Evolutionary conservation across 345 rosid genomes (phyloP).

Genomic region (Trapa incisa): DNA sequence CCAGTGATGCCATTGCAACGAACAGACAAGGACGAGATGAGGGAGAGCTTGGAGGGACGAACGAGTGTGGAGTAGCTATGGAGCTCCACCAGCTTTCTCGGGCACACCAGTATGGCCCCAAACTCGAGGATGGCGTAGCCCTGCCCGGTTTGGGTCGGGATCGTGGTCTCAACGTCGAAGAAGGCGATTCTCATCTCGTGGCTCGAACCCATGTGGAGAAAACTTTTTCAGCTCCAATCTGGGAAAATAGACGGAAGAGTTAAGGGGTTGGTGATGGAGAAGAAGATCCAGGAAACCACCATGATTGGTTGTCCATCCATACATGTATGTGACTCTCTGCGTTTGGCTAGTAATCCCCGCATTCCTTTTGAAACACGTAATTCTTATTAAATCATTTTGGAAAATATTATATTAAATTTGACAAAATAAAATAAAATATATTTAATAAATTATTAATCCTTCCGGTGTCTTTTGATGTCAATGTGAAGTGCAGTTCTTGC

Average conservation of each 20-base stretch:
- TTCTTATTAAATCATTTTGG: too few species aligned
- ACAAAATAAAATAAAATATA: too few species aligned
- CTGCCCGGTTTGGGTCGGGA: conserved; percentile 53
- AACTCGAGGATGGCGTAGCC: conserved; percentile 58
- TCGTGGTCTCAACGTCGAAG: conserved; percentile 85
- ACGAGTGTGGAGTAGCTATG: conserved; percentile 63
- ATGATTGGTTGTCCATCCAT: too few species aligned
- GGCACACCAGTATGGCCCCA: conserved; percentile 82
- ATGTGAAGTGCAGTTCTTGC: conserved; percentile 6
- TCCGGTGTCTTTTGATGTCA: conserved; percentile 10
- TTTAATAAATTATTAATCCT: background rate
- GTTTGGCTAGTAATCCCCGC: too few species aligned
- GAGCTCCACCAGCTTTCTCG: conserved; percentile 61
- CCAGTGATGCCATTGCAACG: conserved; percentile 66
- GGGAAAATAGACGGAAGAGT: background rate
- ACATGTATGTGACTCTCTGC: too few species aligned
- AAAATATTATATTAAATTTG: too few species aligned
- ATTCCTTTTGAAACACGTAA: too few species aligned
- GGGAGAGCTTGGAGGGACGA: conserved; percentile 52
- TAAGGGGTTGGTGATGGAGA: background rate
- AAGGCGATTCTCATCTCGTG: conserved; percentile 48
- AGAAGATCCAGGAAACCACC: background rate
- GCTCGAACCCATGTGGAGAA: background rate
- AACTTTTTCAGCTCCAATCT: background rate
- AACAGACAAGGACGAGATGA: conserved; percentile 39